Base-by-base conservation (phyloP, 2,329 filamentous ascomycete species). In the Fusarium sp. region DNA sequence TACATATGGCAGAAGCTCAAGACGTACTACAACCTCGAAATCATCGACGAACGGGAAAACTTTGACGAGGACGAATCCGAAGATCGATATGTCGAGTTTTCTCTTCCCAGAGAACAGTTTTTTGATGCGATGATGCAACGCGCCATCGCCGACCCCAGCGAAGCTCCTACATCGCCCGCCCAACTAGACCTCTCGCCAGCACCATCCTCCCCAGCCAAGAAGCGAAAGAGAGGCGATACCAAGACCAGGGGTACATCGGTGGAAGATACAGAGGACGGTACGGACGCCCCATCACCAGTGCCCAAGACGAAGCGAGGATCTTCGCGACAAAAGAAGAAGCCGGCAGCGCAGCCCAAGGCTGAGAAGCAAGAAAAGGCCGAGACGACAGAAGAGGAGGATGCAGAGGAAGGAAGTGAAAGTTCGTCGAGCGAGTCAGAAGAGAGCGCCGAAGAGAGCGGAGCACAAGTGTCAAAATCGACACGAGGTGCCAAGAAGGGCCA, bases 1-100 rank as follows among this genome's bases (percentile, higher is more conserved):
- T 92, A 92, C 40, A 97, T 99, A 69, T 98, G 96, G 95, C 86
- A 88, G 72, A 98, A 98, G 80, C 85, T 99, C 13, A 83, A 87
- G 33, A 89, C 89, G 34, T 88, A 96, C 66, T 99, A 97, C 82
- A 93, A 97, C 79, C 87, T 98, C 31, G 88, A 92, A 49, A 87
- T 91, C 40, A 91, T 98, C 61, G 94, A 98, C 79, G 93, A 97
- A 77, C 89, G 94, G 73, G 95, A 93, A 78, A 86, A 91, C 76
- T 83, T 84, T 67, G 88, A 91, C 34, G 88, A 89, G 28, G 84
- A 88, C 36, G 83, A 84, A 33, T 84, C 86, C 21, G 83, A 86
- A 56, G 86, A 90, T 24, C 84, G 86, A 61, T 93, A 90, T 76
- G 84, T 88, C 55, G 88, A 91, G 26, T 94, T 94, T 70, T 84